Base-by-base conservation (phyloP, 352 stramenopile genomes). In the Phytopythium aichiense region DNA sequence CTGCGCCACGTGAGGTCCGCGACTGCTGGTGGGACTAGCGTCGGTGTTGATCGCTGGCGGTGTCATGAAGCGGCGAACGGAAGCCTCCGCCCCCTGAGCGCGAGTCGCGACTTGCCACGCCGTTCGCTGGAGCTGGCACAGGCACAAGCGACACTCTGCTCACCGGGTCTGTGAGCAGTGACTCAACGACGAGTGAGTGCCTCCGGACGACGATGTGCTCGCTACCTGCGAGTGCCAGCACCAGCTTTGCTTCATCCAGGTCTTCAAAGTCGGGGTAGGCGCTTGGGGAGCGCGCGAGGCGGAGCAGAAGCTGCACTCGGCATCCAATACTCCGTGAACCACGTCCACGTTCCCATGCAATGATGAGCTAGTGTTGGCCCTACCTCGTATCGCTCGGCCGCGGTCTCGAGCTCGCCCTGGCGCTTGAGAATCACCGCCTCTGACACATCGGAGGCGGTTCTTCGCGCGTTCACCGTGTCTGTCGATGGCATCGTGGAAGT, bases 321-420 rank as follows among this genome's bases (percentile, higher is more conserved):
- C 31, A 56, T 25, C 42, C 18, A 25, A 48, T 18, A 23, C 8
- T 8, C 37, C 37, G 18, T 25, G 5, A 25, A 20, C 13, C 23
- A 22, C 54, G 33, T 38, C 33, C 33, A 38, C 2, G 33, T 38
- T 38, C 33, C 33, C 33, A 38, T 38, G 11, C 33, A 38, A 38
- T 4, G 37, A 9, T 2, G 1, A 28, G 15, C 40, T n/a, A 22
- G 43, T n/a, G 7, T 7, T 50, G 5, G 43, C 13, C 20, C 43
- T n/a, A 81, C 76, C 65, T 86, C 72, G 37, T 77, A 86, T 42
- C 79, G 77, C 7, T 66, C 69, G 43, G 76, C 73, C 20, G 74
- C 72, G 5, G 55, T 45, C 50, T 72, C 56, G 28, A 86, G 51
- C 22, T 76, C 63, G 12, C 42, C 52, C 46, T 72, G 69, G n/a